These are phyloP conservation scores for Solanum hybrid DNA, from an alignment of 305 asterid genomes.

Conservation along the genomic window DNA sequence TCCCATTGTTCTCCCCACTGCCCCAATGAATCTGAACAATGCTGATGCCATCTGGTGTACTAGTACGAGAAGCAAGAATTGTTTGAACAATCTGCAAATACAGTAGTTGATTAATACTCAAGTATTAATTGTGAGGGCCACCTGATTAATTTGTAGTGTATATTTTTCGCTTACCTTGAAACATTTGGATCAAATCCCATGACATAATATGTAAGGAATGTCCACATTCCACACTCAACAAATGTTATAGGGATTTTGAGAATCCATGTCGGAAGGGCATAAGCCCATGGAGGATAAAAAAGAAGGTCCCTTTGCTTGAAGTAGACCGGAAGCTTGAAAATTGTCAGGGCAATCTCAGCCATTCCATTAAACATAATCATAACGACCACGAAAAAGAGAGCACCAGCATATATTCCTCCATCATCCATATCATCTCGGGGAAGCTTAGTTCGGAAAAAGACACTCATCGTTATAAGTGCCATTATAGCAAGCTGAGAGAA, in stretches of 20 bases:
- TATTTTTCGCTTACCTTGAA: neutral
- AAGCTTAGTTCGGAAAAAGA: constrained; percentile 9
- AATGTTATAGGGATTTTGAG: constrained; percentile 11
- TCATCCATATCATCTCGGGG: constrained; percentile 6
- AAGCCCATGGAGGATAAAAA: constrained; percentile 10
- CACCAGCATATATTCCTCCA: constrained; percentile 12
- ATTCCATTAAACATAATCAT: constrained; percentile 12
- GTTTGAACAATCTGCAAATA: constrained; percentile 41
- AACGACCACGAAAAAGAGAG: constrained; percentile 10
- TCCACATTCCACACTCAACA: constrained; percentile 8
- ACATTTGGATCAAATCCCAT: constrained; percentile 14
- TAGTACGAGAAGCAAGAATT: constrained; percentile 34
- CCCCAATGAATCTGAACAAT: constrained; percentile 54
- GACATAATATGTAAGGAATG: constrained; percentile 11
- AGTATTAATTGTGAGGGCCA: neutral
- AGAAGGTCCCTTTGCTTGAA: constrained; percentile 14
- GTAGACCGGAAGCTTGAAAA: constrained; percentile 10
- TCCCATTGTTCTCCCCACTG: constrained; percentile 56
- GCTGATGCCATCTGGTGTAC: constrained; percentile 44
- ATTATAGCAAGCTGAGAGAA: constrained; percentile 3
- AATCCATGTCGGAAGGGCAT: constrained; percentile 11
- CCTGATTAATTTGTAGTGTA: neutral
- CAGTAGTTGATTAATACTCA: neutral
- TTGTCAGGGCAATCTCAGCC: constrained; percentile 9
- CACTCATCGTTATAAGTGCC: constrained; percentile 5